Evolutionary conservation across 345 rosid genomes (phyloP), one percentile per base, ranked within the genome.

Genomic region (Cochlearia excelsa): DNA sequence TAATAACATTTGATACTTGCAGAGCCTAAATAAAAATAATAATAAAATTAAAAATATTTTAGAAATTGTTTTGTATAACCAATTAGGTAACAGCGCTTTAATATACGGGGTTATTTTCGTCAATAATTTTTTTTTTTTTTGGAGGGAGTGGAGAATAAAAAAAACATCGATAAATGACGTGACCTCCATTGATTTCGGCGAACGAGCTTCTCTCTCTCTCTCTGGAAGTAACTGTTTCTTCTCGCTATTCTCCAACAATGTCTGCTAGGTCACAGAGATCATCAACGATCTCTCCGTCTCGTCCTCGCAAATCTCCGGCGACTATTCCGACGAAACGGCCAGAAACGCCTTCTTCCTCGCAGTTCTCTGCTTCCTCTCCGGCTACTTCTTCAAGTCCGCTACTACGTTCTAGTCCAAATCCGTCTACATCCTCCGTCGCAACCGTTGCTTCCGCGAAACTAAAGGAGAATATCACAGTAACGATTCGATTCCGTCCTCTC

Each of bases 401-500:
- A 10, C 46, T 42, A 4, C 68, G 70, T 23, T 65, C 80, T 11
- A 63, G 57, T 46, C 73, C 75, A 9, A 76, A 53, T 59, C 65
- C 86, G 48, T 65, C 81, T 51, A 51, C 74, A 4, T 67, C 65
- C 56, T 27, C 73, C 43, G 38, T 42, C 7, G 39, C 69, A 35
- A 27, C 50, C 37, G 64, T 29, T 49, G 53, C 54, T 55, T 40
- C 74, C 33, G 3, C 71, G 51, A 82, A 78, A 72, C 30, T 80
- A 37, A 81, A 80, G 74, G 94, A 88, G 62, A 88, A 85, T 74
- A 88, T 88, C 34, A 80, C 85, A 6, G 93, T 88, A 49, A 84
- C 95, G 33, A 86, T 87, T 68, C 80, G 90, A 50, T 87, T 87
- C 59, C 96, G 88, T 51, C 93, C 90, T 64, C 93, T 88, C 76